phyloP scores from a whole-genome alignment of 2,329 filamentous ascomycete genomes.

The Colletotrichum eleusines region DNA sequence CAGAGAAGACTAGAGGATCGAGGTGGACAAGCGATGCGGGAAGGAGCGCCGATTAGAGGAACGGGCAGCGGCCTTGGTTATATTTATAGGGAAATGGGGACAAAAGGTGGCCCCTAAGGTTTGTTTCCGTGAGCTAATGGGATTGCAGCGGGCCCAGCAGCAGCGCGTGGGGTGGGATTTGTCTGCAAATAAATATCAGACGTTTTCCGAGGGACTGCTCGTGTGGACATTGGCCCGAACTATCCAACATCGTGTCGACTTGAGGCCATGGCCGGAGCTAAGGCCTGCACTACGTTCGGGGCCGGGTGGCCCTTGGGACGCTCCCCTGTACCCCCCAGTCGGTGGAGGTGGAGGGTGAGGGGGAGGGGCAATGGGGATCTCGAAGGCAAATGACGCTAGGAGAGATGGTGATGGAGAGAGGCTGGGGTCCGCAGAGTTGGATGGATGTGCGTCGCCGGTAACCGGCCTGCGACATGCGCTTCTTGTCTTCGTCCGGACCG shows the following conservation, averaged over 20 bases:
- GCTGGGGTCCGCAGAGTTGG: conserved; percentile 25
- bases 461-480: conserved; percentile 8
- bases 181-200: conserved; percentile 46
- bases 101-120: conserved; percentile 39
- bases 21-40: conserved; percentile 36
- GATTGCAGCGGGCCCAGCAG: conserved; percentile 42
- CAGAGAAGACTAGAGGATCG: conserved; percentile 36
- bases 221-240: conserved; percentile 56
- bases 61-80: conserved; percentile 23
- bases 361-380: conserved; percentile 32
- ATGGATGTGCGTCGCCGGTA: conserved; percentile 20
- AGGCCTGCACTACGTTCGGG: conserved; percentile 14
- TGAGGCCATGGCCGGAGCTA: conserved; percentile 40
- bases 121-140: conserved; percentile 53
- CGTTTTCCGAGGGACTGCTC: conserved; percentile 47
- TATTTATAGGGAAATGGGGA: conserved; percentile 50
- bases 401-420: conserved; percentile 17
- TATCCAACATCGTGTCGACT: conserved; percentile 45
- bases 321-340: conserved; percentile 32
- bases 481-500: not conserved
- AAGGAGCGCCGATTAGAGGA: conserved; percentile 12
- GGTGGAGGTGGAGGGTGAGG: conserved; percentile 26
- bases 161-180: conserved; percentile 49
- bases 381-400: conserved; percentile 32
- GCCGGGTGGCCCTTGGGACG: conserved; percentile 16